Evolutionary conservation across 177 flowering plant species (phyloP), one percentile per base, ranked within the genome.

Genomic region (Vitis hybrid): DNA sequence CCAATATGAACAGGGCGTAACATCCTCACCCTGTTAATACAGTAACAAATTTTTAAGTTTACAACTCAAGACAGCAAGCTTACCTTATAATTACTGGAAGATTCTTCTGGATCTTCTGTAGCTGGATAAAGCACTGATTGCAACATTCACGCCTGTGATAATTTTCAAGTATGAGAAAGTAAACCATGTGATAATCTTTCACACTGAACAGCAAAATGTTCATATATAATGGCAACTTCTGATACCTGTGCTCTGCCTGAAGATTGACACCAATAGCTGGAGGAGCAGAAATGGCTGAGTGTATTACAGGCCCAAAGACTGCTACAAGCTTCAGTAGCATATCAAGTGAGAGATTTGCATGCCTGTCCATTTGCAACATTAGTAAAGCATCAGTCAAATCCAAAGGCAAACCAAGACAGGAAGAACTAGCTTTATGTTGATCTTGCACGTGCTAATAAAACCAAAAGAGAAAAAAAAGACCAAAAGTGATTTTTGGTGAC

Each of bases 211-310:
- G 19, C 15, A 46, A 65, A 49, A 68, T 35, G 27, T 46, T 65
- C 19, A 62, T 32, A 5, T 16, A 66, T 6, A 4, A 30, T 54
- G 48, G 21, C 40, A 52, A 68, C 10, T 3, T 7, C 57, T 18
- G 24, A 59, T 66, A 94, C 98, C 98, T 89, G 73, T 85, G 82
- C 75, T 94, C 98, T 60, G 89, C 91, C 70, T 94, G 97, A 75
- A 94, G 92, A 83, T 94, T 88, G 52, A 94, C 93, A 24, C 97
- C 95, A 66, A 92, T 83, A 68, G 80, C 68, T 24, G 83, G 93
- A 74, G 87, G 86, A 40, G 90, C 92, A 66, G 97, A 84, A 68
- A 90, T 68, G 14, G 97, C 85, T 61, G 97, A 83, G 56, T 69
- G 80, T 56, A 94, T 81, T 59, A 86, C 78, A 35, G 87, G 82